These are phyloP conservation scores for Globisporangium canariense DNA, from an alignment of 352 stramenopile species.

Conservation along the genomic window DNA sequence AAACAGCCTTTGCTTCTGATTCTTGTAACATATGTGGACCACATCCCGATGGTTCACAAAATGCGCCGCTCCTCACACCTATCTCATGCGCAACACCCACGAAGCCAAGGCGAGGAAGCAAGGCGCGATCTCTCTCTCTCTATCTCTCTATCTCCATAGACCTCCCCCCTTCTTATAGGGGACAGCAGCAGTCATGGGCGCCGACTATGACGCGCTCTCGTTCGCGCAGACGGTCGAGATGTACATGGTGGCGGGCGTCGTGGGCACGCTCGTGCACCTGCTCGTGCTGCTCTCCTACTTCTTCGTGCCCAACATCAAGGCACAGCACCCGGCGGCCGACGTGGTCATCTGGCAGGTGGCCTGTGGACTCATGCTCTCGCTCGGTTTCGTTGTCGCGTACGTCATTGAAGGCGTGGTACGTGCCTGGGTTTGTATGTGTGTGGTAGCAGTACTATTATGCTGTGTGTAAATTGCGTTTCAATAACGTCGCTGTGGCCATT, in stretches of 20 bases:
- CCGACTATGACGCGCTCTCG: slow-evolving; percentile 56
- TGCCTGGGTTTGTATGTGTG: background rate
- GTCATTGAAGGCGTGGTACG: slow-evolving; percentile 33
- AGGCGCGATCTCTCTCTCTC: background rate
- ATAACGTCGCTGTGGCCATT: background rate
- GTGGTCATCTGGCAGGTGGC: slow-evolving; percentile 80
- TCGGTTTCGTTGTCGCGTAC: slow-evolving; percentile 61
- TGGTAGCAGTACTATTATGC: background rate
- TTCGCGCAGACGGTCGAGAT: slow-evolving; percentile 46
- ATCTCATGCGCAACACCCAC: slow-evolving; percentile 2
- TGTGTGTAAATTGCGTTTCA: background rate
- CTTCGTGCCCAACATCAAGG: slow-evolving; percentile 69
- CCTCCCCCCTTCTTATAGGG: background rate
- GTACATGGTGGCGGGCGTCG: slow-evolving; percentile 53
- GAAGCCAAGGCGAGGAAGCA: slow-evolving; percentile 3
- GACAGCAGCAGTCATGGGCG: background rate
- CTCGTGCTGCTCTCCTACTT: slow-evolving; percentile 70
- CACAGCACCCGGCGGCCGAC: slow-evolving; percentile 70
- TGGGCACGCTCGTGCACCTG: slow-evolving; percentile 57
- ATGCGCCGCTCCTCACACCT: background rate
- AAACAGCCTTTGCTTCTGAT: slow-evolving; percentile 5
- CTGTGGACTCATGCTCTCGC: slow-evolving; percentile 54
- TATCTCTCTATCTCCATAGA: background rate
- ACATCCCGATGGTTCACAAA: background rate
- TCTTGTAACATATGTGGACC: slow-evolving; percentile 4